Percentiles rank a stretch among this genome's conserved stretches.
Evolutionary conservation across 169 alveolate genomes (phyloP).

Genomic region (Besnoitia besnoiti): DNA sequence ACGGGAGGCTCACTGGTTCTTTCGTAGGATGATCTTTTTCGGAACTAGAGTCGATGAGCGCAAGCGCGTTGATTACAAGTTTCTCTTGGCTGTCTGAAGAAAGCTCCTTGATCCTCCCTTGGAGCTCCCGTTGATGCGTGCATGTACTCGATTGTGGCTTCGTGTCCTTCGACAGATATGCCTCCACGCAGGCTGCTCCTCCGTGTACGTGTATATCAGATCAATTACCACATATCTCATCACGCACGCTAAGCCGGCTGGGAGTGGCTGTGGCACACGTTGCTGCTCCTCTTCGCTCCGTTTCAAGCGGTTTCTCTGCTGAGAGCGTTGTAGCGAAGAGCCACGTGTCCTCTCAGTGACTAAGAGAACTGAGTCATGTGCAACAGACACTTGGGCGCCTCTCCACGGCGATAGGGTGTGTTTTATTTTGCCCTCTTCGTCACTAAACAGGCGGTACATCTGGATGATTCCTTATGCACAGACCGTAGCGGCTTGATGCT

Average conservation of each 20-base stretch:
- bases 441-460: conserved; percentile 28
- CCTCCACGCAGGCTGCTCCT: too few relatives aligned
- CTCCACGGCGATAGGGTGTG: conserved; percentile 26
- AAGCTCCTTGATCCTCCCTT: background rate
- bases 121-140: too few relatives aligned
- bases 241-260: conserved; percentile 56
- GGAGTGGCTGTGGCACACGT: conserved; percentile 31
- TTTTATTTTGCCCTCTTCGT: background rate
- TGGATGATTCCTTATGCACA: background rate
- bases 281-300: conserved; percentile 39
- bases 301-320: background rate
- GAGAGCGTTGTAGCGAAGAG: conserved; percentile 27
- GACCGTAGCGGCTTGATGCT: too few relatives aligned
- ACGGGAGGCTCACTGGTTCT: background rate
- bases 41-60: conserved; percentile 48
- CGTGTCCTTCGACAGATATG: too few relatives aligned
- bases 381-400: background rate
- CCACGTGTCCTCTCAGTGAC: conserved; percentile 45
- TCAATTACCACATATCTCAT: background rate
- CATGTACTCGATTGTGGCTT: too few relatives aligned
- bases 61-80: conserved; percentile 29
- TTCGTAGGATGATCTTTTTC: background rate
- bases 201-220: too few relatives aligned
- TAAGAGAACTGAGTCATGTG: conserved; percentile 41
- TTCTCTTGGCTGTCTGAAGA: conserved; percentile 52